These are phyloP conservation scores for Arctium lappa DNA, from an alignment of 129 eudicot genomes.

Conservation along the genomic window DNA sequence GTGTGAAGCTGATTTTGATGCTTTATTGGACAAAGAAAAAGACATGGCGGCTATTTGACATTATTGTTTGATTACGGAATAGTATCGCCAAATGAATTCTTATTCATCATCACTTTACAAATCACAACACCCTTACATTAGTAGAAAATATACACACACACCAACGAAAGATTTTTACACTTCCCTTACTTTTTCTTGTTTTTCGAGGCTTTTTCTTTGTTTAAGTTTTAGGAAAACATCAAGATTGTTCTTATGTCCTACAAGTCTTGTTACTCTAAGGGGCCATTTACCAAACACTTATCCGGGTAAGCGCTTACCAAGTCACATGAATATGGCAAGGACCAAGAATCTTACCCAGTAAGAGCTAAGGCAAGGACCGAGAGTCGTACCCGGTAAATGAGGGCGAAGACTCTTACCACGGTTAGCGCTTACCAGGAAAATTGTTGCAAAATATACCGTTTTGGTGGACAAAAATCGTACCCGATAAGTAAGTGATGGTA, in stretches of 20 bases:
- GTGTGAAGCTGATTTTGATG: background rate
- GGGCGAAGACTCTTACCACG: too few relatives aligned
- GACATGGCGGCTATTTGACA: background rate
- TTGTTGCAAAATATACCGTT: too few relatives aligned
- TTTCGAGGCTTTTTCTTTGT: background rate
- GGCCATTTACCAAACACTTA: too few relatives aligned
- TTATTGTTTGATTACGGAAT: background rate
- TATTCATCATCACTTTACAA: background rate
- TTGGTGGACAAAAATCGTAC: too few relatives aligned
- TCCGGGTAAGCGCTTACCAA: too few relatives aligned
- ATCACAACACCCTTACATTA: background rate
- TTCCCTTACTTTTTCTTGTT: background rate
- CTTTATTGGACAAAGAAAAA: background rate
- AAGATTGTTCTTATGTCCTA: background rate
- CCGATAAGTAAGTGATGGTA: too few relatives aligned
- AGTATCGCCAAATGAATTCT: background rate
- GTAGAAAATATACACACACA: background rate
- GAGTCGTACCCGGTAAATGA: too few relatives aligned
- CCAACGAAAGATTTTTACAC: background rate
- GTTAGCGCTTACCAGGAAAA: too few relatives aligned
- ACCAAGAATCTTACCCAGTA: too few relatives aligned
- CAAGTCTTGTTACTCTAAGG: background rate
- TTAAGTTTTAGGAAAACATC: background rate
- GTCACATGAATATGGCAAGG: too few relatives aligned
- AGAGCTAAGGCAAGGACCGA: too few relatives aligned